Conservation (phyloP, 2,329 filamentous ascomycete species). For the Ophiostoma fasciatum region DNA sequence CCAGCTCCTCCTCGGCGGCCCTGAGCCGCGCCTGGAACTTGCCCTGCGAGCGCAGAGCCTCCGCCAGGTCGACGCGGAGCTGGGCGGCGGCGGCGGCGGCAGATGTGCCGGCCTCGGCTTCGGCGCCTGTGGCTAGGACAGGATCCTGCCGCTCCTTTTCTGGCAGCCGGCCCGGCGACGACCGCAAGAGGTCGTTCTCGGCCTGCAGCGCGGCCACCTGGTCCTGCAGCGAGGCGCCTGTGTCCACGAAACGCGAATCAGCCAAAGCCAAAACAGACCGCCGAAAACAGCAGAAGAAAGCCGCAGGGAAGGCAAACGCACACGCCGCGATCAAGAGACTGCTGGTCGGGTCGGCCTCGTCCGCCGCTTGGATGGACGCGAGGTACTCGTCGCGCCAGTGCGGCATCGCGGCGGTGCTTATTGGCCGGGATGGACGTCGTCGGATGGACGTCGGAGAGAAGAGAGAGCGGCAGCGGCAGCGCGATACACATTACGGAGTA, state of each 20-base stretch:
- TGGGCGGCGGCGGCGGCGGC: slow-evolving; percentile 23
- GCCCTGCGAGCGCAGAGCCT: slow-evolving; percentile 60
- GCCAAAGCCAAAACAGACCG: neutral
- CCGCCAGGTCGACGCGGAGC: slow-evolving; percentile 54
- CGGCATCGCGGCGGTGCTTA: no score
- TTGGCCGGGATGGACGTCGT: no score
- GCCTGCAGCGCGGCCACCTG: slow-evolving; percentile 49
- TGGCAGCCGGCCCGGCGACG: slow-evolving; percentile 4
- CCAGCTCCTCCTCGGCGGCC: slow-evolving; percentile 43
- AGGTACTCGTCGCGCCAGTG: slow-evolving; percentile 76
- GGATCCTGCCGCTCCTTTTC: neutral
- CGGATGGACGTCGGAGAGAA: no score
- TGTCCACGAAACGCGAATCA: neutral
- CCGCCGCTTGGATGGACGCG: slow-evolving; percentile 56
- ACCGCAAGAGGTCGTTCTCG: slow-evolving; percentile 25
- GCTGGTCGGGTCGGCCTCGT: slow-evolving; percentile 47
- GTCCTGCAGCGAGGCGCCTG: slow-evolving; percentile 54
- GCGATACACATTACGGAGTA: no score
- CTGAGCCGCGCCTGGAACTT: slow-evolving; percentile 51
- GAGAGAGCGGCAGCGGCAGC: no score
- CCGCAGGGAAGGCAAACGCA: no score
- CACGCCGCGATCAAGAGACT: slow-evolving; percentile 64
- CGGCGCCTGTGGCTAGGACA: no score
- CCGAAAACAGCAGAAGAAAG: neutral
- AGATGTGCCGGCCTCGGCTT: slow-evolving; percentile 17